Evolutionary conservation across 176 grass and related monocot species (phyloP).

Genomic region (Aegilops speltoides): DNA sequence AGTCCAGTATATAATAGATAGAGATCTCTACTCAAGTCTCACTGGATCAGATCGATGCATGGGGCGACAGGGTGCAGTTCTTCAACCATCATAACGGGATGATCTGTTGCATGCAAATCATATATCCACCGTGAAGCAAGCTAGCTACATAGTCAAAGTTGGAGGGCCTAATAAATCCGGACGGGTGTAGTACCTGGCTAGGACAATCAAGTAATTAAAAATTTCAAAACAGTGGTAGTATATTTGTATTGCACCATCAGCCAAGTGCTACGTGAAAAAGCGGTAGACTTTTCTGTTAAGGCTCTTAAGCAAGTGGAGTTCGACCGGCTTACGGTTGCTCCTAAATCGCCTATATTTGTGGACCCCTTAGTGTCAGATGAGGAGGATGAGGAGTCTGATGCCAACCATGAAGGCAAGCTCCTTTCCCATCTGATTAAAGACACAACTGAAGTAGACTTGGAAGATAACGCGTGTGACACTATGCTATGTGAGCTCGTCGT

Average conservation of each 20-base stretch:
- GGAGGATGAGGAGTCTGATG: too few relatives aligned
- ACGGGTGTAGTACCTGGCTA: neutral
- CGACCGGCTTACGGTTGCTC: too few relatives aligned
- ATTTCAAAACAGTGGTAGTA: neutral
- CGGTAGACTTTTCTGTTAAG: too few relatives aligned
- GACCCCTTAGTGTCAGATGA: too few relatives aligned
- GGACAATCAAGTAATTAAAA: neutral
- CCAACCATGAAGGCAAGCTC: too few relatives aligned
- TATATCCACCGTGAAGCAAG: slow-evolving; percentile 17
- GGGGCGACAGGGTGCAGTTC: slow-evolving; percentile 17
- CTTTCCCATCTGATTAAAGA: too few relatives aligned
- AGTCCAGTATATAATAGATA: neutral
- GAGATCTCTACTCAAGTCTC: neutral
- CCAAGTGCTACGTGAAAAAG: neutral
- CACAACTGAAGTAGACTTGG: too few relatives aligned
- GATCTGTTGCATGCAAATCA: slow-evolving; percentile 14
- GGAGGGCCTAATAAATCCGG: too few relatives aligned
- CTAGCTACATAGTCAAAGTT: neutral
- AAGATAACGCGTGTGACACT: too few relatives aligned
- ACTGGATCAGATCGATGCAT: slow-evolving; percentile 28
- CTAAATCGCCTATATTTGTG: too few relatives aligned
- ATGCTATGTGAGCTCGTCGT: too few relatives aligned
- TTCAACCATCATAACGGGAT: neutral
- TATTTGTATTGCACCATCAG: slow-evolving; percentile 31
- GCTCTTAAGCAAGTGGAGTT: too few relatives aligned